phyloP scores from a whole-genome alignment of 768 basidiomycete genomes.

The Serpula lacrymans region DNA sequence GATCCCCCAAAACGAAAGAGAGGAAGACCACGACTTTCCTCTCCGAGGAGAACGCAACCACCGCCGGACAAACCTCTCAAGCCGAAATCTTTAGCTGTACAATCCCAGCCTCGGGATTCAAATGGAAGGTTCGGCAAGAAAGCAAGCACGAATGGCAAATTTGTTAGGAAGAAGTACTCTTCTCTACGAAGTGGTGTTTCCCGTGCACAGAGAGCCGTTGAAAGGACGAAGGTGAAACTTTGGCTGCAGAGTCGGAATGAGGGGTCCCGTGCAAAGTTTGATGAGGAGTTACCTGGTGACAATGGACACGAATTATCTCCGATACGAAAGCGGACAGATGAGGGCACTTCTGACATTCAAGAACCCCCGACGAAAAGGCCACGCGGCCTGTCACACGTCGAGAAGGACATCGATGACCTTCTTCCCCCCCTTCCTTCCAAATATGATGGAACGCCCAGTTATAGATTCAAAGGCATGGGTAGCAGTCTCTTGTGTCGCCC shows the following conservation, averaged over 20 bases:
- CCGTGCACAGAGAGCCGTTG: constrained; percentile 38
- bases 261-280: too few relatives aligned
- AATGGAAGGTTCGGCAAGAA: constrained; percentile 73
- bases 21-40: constrained; percentile 25
- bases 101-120: constrained; percentile 55
- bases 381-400: constrained; percentile 14
- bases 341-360: constrained; percentile 18
- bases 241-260: constrained; percentile 34
- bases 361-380: constrained; percentile 24
- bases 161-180: constrained; percentile 32
- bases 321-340: constrained; percentile 21
- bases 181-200: constrained; percentile 22
- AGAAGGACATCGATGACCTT: constrained; percentile 23
- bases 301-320: too few relatives aligned
- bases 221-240: constrained; percentile 38
- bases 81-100: constrained; percentile 42
- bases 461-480: constrained; percentile 32
- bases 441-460: constrained; percentile 19
- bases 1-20: constrained; percentile 30
- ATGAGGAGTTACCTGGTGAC: too few relatives aligned
- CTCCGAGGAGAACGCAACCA: neutral
- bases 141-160: constrained; percentile 42
- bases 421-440: constrained; percentile 19
- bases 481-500: constrained; percentile 53
- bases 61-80: constrained; percentile 25